Base-by-base conservation (phyloP, 164 flowering plant species). In the Piper betle region DNA sequence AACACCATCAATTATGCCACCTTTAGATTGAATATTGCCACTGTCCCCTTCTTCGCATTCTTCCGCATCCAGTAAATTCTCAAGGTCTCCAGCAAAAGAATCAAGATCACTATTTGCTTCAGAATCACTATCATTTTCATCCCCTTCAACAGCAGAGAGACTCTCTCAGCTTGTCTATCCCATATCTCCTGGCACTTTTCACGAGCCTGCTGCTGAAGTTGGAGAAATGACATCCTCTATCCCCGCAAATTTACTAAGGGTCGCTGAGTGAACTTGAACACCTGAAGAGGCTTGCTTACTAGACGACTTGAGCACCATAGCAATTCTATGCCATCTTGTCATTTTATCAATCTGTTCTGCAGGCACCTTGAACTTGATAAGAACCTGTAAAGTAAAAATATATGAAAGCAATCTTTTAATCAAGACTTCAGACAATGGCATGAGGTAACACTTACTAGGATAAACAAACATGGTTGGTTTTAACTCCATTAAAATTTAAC, bases 151-250 rank as follows among this genome's bases (percentile, higher is more conserved):
- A 62, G 86, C 84, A 60, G 84, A 78, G 61, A 93, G 92, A 72
- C 85, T 82, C 85, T 82, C 66, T 79, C 92, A 64, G 82, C 67
- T 72, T 87, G 98, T 33, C 91, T 77, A 66, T 93, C 98, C 98
- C 98, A 93, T 64, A 93, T 90, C 69, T 93, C 98, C 69, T 93
- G 96, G 72, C 98, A 93, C 71, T 90, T 93, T 74, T 89, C 98
- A 66, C 98, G 70, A 1, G 97, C 84, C 69, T 93, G 98, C 73
- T 90, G 98, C 79, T 93, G 98, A 66, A 90, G 83, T 77, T 93
- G 98, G 69, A 93, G 87, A 72, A 90, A 93, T 40, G 98, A 93
- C 97, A 93, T 93, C 5, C 98, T 76, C 68, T 93, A 97, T 9
- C 98, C 98, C 33, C 98, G 98, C 98, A 79, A 80, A 93, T 67